These are phyloP conservation scores for Vanrija humicola DNA, from an alignment of 1,284 basidiomycete genomes.

Conservation along the genomic window DNA sequence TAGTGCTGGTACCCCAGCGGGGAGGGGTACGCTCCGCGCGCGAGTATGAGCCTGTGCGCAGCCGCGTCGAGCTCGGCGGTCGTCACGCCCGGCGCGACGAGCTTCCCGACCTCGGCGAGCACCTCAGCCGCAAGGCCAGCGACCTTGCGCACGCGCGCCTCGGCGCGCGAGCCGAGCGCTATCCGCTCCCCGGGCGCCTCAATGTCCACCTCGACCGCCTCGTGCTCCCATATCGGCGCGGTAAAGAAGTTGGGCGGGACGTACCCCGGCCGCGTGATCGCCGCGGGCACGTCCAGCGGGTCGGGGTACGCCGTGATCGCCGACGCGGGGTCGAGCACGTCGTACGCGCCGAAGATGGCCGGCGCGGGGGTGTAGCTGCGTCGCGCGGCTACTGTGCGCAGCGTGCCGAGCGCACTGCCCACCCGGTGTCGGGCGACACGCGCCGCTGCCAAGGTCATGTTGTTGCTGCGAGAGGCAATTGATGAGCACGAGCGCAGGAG, in stretches of 20 bases:
- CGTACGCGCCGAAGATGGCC: constrained; percentile 32
- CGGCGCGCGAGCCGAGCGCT: constrained; percentile 58
- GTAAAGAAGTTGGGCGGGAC: constrained; percentile 48
- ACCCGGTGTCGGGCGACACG: no score
- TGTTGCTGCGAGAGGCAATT: no score
- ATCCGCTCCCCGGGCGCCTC: constrained; percentile 47
- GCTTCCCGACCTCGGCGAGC: constrained; percentile 57
- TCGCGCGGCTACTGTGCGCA: no score
- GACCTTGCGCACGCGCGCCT: constrained; percentile 58
- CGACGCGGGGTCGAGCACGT: constrained; percentile 23
- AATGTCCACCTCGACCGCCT: constrained; percentile 43
- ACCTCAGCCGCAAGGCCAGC: constrained; percentile 62
- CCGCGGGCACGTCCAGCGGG: constrained; percentile 58
- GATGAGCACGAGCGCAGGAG: no score
- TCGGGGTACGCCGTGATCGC: constrained; percentile 35
- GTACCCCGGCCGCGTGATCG: constrained; percentile 63
- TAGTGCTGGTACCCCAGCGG: constrained; percentile 76
- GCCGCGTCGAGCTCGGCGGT: constrained; percentile 67
- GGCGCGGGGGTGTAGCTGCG: constrained; percentile 16
- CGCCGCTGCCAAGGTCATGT: no score
- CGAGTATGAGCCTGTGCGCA: constrained; percentile 67
- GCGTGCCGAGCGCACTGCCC: no score
- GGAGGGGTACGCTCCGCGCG: constrained; percentile 76
- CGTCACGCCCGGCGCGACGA: constrained; percentile 67
- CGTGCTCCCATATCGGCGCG: constrained; percentile 52